Percentiles rank a stretch among this genome's conserved stretches.
phyloP scores from a whole-genome alignment of 345 rosid genomes.

The Excoecaria cochinchinensis region DNA sequence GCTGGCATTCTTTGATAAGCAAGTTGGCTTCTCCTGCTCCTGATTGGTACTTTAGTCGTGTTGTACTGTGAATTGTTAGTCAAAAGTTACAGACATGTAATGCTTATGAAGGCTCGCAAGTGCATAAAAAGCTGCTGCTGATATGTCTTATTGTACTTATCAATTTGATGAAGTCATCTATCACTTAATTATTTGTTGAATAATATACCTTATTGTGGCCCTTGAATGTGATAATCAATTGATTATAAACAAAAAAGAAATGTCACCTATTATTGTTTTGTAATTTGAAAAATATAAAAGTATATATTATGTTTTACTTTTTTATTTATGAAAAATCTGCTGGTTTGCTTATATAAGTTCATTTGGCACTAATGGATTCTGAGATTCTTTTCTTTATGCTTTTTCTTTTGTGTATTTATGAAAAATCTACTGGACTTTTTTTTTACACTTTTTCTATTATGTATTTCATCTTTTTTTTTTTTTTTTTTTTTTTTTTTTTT shows the following conservation, averaged over 20 bases:
- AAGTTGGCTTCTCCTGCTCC: not conserved
- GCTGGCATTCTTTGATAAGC: not conserved
- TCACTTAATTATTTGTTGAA: not conserved
- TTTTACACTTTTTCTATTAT: too few species aligned
- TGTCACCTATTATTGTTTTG: too few species aligned
- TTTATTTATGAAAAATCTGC: not conserved
- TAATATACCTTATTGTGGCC: not conserved
- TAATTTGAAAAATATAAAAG: not conserved
- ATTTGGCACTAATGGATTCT: not conserved
- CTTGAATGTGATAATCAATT: not conserved
- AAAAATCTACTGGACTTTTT: too few species aligned
- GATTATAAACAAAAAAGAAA: not conserved
- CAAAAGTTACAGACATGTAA: not conserved
- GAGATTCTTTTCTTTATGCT: not conserved
- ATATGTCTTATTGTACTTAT: not conserved
- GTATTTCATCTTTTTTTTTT: not conserved
- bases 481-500: not conserved
- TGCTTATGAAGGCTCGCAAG: not conserved
- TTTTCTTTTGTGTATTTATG: not conserved
- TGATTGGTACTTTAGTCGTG: constrained; percentile 1
- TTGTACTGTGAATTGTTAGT: too few species aligned
- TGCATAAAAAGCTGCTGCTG: not conserved
- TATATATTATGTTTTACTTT: not conserved
- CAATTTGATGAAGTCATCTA: not conserved
- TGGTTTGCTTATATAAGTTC: not conserved